These are phyloP conservation scores for Candida frijolesensis DNA, from an alignment of 1,139 yeast species.

Conservation along the genomic window DNA sequence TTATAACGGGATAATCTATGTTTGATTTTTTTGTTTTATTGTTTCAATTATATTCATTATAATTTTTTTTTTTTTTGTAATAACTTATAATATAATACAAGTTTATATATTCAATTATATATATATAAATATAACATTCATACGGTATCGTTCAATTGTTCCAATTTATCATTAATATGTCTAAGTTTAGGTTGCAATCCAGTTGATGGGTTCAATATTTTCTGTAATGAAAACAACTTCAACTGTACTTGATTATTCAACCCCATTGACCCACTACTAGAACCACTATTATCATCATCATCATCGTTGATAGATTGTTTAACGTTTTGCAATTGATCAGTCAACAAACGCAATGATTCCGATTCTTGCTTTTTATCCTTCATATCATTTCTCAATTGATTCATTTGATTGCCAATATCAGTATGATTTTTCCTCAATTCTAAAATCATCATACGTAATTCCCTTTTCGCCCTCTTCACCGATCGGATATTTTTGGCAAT, in stretches of 20 bases:
- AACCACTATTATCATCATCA: neutral
- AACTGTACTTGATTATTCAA: slow-evolving; percentile 17
- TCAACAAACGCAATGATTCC: slow-evolving; percentile 23
- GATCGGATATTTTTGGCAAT: slow-evolving; percentile 37
- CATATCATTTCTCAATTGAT: slow-evolving; percentile 35
- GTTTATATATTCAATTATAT: neutral
- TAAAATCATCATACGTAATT: slow-evolving; percentile 40
- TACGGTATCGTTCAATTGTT: slow-evolving; percentile 20
- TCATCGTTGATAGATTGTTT: neutral
- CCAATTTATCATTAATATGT: slow-evolving; percentile 34
- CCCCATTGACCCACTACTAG: neutral
- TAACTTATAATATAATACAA: slow-evolving; percentile 1
- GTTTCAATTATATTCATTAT: neutral
- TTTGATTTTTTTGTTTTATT: neutral
- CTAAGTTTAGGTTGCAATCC: slow-evolving; percentile 41
- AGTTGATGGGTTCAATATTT: slow-evolving; percentile 38
- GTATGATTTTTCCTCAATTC: slow-evolving; percentile 41
- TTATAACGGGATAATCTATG: slow-evolving; percentile 1
- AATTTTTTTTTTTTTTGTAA: neutral
- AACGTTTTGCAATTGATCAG: slow-evolving; percentile 12
- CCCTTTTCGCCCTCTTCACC: slow-evolving; percentile 43
- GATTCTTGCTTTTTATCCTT: slow-evolving; percentile 25
- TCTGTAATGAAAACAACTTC: slow-evolving; percentile 20
- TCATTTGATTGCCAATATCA: slow-evolving; percentile 41
- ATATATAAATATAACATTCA: neutral